phyloP scores from a whole-genome alignment of 805 yeast species.

The Dipodascus geniculatus region DNA sequence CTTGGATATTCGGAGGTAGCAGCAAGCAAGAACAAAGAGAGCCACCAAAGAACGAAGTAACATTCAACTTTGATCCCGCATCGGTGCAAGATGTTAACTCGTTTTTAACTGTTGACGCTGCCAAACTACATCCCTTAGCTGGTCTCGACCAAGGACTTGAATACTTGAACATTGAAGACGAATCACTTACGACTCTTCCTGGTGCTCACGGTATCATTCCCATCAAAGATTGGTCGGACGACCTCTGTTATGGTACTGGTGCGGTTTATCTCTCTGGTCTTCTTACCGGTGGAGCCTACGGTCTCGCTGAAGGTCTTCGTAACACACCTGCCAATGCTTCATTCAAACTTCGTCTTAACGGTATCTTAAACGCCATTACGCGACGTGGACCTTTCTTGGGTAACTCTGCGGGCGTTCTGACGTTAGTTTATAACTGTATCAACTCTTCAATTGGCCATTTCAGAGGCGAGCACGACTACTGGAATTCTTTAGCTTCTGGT shows the following conservation, averaged over 20 bases:
- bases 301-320: constrained; percentile 75
- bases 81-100: constrained; percentile 51
- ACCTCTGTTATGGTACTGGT: constrained; percentile 96
- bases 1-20: constrained; percentile 20
- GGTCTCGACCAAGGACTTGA: constrained; percentile 85
- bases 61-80: constrained; percentile 54
- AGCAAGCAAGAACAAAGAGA: constrained; percentile 10
- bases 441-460: constrained; percentile 67
- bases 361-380: constrained; percentile 82
- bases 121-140: constrained; percentile 80
- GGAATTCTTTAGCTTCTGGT: constrained; percentile 79
- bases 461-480: constrained; percentile 83
- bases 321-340: constrained; percentile 68
- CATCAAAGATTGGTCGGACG: constrained; percentile 96
- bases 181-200: constrained; percentile 59
- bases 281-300: constrained; percentile 82
- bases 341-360: constrained; percentile 74
- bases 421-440: constrained; percentile 75
- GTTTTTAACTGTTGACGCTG: constrained; percentile 53
- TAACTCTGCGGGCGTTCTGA: constrained; percentile 89
- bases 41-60: constrained; percentile 11
- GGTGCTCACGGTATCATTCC: constrained; percentile 88
- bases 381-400: constrained; percentile 95
- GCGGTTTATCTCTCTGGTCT: constrained; percentile 74
- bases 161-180: constrained; percentile 81